Conservation (phyloP, 768 basidiomycete genomes). For the Boletellus emodensis region DNA sequence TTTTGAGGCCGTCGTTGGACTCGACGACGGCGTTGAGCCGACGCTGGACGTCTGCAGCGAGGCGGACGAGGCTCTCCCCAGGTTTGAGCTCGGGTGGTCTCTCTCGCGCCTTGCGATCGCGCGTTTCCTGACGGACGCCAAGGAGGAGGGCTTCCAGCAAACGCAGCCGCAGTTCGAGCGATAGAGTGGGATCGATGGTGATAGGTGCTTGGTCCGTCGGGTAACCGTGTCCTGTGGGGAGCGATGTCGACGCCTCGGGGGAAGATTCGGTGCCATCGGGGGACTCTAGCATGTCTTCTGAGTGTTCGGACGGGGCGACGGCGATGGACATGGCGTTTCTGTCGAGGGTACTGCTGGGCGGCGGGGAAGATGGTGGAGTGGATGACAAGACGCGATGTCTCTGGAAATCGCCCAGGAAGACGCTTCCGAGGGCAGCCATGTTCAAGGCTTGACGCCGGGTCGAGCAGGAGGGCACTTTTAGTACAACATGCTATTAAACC, state of each 20-base stretch:
- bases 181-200: conserved; percentile 58
- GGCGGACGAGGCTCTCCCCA: conserved; percentile 53
- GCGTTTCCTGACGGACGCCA: conserved; percentile 53
- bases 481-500: background rate
- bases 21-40: conserved; percentile 56
- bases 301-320: conserved; percentile 9
- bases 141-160: conserved; percentile 78
- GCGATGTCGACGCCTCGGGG: conserved; percentile 10
- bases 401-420: conserved; percentile 75
- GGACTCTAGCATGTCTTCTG: conserved; percentile 20
- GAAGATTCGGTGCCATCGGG: conserved; percentile 18
- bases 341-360: conserved; percentile 17
- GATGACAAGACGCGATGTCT: conserved; percentile 61
- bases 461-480: background rate
- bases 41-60: conserved; percentile 59
- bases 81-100: conserved; percentile 39
- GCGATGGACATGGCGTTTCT: conserved; percentile 15
- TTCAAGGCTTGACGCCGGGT: background rate
- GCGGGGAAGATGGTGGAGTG: conserved; percentile 47
- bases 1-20: conserved; percentile 64
- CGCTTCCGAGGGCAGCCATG: conserved; percentile 67
- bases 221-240: conserved; percentile 2
- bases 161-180: conserved; percentile 69
- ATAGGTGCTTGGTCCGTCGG: conserved; percentile 2
- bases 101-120: conserved; percentile 38